Base-by-base conservation (phyloP, 345 rosid species). In the Populus nigra region DNA sequence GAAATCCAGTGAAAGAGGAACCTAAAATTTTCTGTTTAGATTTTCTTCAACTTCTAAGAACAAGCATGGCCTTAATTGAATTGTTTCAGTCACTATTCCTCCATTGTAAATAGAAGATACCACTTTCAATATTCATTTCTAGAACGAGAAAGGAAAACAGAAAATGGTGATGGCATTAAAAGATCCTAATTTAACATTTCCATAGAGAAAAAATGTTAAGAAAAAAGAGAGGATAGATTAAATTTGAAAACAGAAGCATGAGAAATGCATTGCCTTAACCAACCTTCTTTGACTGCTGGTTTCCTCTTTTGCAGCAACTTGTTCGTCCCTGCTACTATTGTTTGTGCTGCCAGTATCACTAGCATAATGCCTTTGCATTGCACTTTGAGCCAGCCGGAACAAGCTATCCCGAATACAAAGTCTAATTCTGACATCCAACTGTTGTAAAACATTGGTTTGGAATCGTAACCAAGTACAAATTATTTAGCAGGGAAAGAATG, bases 381-480 rank as follows among this genome's bases (percentile, higher is more conserved):
- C 94, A 79, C 92, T 91, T 86, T 92, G 94, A 79, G 97, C 95
- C 88, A 96, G 79, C 84, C 98, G 94, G 87, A 87, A 89, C 91
- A 96, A 91, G 94, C 99, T 96, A 88, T 91, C 97, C 43, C 99
- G 89, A 33, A 92, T 89, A 77, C 91, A 88, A 57, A 92, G 88
- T 89, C 97, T 88, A 76, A 83, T 81, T 81, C 88, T 84, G 80
- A 79, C 77, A 77, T 94, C 94, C 91, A 94, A 76, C 98, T 96
- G 92, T 68, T 62, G 68, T 45, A 81, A 78, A 84, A 78, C 41
- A 78, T 49, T 73, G 72, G 77, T 79, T 83, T 69, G 22, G 76
- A 36, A 78, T 66, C 63, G 74, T 77, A 73, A 79, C 65, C 59
- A 59, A 23, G 20, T 65, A 70, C 47, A 73, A 75, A 71, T 81